A percentile compares a stretch with the other conserved stretches of the same genome.
Conservation (phyloP, 2,329 filamentous ascomycete genomes). For the Calonectria hongkongensis region DNA sequence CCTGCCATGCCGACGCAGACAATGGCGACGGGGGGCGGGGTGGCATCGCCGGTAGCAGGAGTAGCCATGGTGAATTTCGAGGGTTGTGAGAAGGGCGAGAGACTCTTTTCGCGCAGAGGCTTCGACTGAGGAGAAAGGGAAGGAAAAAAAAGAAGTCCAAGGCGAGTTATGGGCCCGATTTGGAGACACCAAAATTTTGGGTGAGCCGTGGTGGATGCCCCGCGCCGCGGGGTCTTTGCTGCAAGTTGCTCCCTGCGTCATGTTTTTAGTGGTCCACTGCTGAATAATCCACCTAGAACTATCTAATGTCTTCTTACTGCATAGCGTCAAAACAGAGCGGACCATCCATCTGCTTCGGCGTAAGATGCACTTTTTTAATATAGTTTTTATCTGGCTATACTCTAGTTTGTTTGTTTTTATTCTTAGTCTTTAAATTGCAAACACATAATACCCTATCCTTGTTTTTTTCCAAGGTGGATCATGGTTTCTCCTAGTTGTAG, state of each 20-base stretch:
- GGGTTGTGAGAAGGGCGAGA: background rate
- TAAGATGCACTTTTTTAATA: too few species aligned
- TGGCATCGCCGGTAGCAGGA: conserved; percentile 55
- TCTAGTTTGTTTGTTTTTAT: too few species aligned
- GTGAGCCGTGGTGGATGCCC: conserved; percentile 49
- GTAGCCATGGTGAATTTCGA: conserved; percentile 57
- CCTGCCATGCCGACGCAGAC: conserved; percentile 99
- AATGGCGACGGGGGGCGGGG: conserved; percentile 81
- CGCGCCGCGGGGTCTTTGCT: conserved; percentile 54
- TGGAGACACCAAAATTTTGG: conserved; percentile 52
- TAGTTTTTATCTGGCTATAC: too few species aligned
- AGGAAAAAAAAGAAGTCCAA: background rate
- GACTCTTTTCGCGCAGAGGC: background rate
- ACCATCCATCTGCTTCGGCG: too few species aligned
- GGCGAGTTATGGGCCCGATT: conserved; percentile 47
- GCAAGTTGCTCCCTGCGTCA: conserved; percentile 35
- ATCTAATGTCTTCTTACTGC: too few species aligned
- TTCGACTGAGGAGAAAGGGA: background rate
- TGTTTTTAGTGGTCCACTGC: conserved; percentile 24
- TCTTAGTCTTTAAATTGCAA: too few species aligned
- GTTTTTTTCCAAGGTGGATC: too few species aligned
- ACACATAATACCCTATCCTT: too few species aligned
- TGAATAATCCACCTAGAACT: conserved; percentile 7
- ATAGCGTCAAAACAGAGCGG: too few species aligned
- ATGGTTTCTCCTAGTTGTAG: too few species aligned